A percentile compares a stretch with the other conserved stretches of the same genome.
phyloP scores from a whole-genome alignment of 345 rosid genomes.

The Orychophragmus violaceus region DNA sequence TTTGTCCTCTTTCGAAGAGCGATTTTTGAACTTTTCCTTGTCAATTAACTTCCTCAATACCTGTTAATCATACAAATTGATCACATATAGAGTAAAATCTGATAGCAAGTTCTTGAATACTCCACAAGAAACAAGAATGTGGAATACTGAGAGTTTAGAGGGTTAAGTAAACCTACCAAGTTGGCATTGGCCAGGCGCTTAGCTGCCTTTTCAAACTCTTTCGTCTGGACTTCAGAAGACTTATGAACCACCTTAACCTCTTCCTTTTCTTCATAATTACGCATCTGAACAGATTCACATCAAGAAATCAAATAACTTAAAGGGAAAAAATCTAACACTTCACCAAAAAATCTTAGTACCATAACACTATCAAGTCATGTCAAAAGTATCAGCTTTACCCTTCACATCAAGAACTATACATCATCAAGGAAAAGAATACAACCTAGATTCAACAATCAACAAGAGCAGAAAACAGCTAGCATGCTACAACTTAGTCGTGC shows the following conservation, averaged over 20 bases:
- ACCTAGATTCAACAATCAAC: background rate
- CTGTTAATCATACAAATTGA: constrained; percentile 23
- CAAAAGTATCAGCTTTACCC: background rate
- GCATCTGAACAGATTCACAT: constrained; percentile 41
- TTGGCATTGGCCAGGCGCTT: constrained; percentile 54
- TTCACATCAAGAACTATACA: background rate
- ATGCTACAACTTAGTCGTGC: background rate
- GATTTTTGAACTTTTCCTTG: constrained; percentile 54
- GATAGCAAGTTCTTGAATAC: background rate
- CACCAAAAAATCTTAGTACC: background rate
- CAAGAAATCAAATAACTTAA: background rate
- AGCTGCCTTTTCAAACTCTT: constrained; percentile 76
- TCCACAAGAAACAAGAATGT: background rate
- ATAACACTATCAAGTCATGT: background rate
- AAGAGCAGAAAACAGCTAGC: background rate
- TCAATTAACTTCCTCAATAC: constrained; percentile 56
- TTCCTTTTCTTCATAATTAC: constrained; percentile 63
- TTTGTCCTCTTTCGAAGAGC: constrained; percentile 68
- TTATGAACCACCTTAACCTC: constrained; percentile 64
- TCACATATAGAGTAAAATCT: background rate
- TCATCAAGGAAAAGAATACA: background rate
- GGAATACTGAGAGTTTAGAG: background rate
- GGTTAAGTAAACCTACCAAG: constrained; percentile 38
- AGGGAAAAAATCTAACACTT: background rate
- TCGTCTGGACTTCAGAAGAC: constrained; percentile 39